These are phyloP conservation scores for Sporothrix pseudoabietina DNA, from an alignment of 2,329 filamentous ascomycete species.

Conservation along the genomic window DNA sequence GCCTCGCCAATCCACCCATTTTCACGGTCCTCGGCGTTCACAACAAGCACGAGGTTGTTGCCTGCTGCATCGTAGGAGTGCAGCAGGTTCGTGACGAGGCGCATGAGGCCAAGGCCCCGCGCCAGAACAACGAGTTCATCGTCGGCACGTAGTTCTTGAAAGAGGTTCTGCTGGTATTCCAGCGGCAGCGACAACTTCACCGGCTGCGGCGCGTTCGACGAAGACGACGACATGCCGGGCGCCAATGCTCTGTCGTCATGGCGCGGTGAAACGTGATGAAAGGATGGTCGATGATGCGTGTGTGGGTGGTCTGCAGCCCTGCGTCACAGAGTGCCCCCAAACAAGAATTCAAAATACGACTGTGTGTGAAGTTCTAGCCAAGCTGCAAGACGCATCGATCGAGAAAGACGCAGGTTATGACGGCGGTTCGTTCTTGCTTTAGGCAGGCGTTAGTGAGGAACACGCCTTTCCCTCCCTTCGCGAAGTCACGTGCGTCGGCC, in stretches of 20 bases:
- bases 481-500: slow-evolving; percentile 25
- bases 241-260: slow-evolving; percentile 23
- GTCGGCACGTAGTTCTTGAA: slow-evolving; percentile 83
- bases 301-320: slow-evolving; percentile 1
- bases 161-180: slow-evolving; percentile 92
- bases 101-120: slow-evolving; percentile 86
- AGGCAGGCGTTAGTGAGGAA: slow-evolving; percentile 35
- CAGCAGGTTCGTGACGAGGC: slow-evolving; percentile 90
- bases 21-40: slow-evolving; percentile 88
- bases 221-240: slow-evolving; percentile 53
- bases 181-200: slow-evolving; percentile 81
- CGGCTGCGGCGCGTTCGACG: slow-evolving; percentile 59
- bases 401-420: slow-evolving; percentile 10
- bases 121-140: slow-evolving; percentile 94
- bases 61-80: slow-evolving; percentile 96
- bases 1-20: slow-evolving; percentile 98
- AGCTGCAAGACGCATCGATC: slow-evolving; percentile 1
- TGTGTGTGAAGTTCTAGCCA: background rate
- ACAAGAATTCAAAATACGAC: slow-evolving; percentile 7
- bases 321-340: slow-evolving; percentile 9
- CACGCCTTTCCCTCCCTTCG: slow-evolving; percentile 21
- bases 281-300: background rate
- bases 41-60: slow-evolving; percentile 85
- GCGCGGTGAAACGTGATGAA: slow-evolving; percentile 1
- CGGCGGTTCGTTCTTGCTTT: slow-evolving; percentile 11